Conservation (phyloP, 2,329 filamentous ascomycete species). For the Thermothelomyces thermophilus region DNA sequence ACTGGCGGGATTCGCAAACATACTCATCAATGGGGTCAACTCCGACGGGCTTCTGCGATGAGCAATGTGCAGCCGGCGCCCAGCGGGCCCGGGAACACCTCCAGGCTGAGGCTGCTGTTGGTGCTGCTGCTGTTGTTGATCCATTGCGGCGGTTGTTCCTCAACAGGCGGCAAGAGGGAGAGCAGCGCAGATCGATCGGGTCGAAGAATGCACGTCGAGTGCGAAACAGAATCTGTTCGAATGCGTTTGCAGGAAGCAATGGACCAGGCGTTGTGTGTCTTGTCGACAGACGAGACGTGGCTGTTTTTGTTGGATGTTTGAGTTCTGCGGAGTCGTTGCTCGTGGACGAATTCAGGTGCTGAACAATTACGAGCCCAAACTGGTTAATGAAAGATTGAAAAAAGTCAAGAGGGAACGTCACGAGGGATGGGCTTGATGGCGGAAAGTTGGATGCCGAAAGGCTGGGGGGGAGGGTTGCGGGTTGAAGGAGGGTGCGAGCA, state of each 20-base stretch:
- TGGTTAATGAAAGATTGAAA: conserved; percentile 27
- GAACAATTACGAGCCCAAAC: conserved; percentile 23
- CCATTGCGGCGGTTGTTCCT: conserved; percentile 49
- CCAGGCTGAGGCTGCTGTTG: conserved; percentile 53
- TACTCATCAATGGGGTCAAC: conserved; percentile 95
- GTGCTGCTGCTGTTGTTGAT: conserved; percentile 56
- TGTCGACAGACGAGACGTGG: not conserved
- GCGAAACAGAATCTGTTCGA: conserved; percentile 33
- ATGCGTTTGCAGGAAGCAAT: conserved; percentile 16
- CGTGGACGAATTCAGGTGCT: conserved; percentile 18
- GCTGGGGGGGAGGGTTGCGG: conserved; percentile 8
- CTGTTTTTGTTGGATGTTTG: conserved; percentile 9
- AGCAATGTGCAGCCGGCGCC: conserved; percentile 91
- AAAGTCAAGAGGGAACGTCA: conserved; percentile 23
- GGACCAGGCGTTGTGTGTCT: conserved; percentile 6
- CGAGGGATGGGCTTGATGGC: conserved; percentile 19
- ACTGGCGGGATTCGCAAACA: conserved; percentile 63
- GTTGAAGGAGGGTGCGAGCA: conserved; percentile 23
- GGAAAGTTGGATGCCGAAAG: conserved; percentile 19
- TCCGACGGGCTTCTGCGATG: conserved; percentile 96
- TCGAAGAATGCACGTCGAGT: conserved; percentile 38
- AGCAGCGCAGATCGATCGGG: conserved; percentile 10
- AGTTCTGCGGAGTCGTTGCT: conserved; percentile 20
- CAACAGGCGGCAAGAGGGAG: conserved; percentile 3
- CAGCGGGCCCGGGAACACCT: conserved; percentile 65